phyloP scores from a whole-genome alignment of 805 yeast species.

The Vanderwaltozyma tropicalis region DNA sequence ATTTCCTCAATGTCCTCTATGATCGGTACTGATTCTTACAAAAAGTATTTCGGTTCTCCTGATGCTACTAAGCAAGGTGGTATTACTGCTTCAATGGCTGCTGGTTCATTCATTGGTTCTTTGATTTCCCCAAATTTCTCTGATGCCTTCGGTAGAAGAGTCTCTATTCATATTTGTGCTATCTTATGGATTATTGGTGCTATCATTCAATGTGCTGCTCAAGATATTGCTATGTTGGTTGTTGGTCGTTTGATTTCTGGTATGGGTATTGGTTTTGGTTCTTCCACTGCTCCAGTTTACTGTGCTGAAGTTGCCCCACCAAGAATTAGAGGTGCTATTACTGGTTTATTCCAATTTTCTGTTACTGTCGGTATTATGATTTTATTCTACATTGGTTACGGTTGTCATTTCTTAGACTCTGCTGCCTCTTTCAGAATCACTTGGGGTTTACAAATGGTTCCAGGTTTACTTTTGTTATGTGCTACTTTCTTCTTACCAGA shows the following conservation, averaged over 20 bases:
- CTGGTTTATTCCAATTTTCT: conserved; percentile 60
- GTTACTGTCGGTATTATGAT: conserved; percentile 60
- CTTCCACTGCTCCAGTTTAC: conserved; percentile 77
- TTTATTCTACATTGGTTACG: conserved; percentile 41
- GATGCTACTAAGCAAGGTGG: conserved; percentile 51
- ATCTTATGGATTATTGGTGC: conserved; percentile 51
- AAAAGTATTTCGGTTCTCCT: conserved; percentile 39
- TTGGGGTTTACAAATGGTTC: conserved; percentile 58
- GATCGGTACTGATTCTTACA: conserved; percentile 39
- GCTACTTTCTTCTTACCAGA: conserved; percentile 43
- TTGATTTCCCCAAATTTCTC: conserved; percentile 37
- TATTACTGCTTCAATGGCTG: conserved; percentile 65
- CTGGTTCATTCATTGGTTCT: conserved; percentile 59
- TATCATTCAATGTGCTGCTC: conserved; percentile 39
- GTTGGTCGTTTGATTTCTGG: conserved; percentile 54
- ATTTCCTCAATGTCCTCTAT: conserved; percentile 63
- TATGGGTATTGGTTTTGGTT: conserved; percentile 64
- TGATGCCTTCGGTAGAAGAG: conserved; percentile 41
- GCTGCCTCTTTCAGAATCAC: conserved; percentile 71
- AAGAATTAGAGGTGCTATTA: conserved; percentile 55
- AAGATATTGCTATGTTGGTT: conserved; percentile 42
- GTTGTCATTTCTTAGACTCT: conserved; percentile 44
- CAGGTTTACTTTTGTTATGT: conserved; percentile 37
- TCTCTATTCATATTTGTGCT: conserved; percentile 43
- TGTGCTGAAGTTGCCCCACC: conserved; percentile 67